These are phyloP conservation scores for Volvox carteri DNA, from an alignment of 163 green algal species.

Conservation along the genomic window DNA sequence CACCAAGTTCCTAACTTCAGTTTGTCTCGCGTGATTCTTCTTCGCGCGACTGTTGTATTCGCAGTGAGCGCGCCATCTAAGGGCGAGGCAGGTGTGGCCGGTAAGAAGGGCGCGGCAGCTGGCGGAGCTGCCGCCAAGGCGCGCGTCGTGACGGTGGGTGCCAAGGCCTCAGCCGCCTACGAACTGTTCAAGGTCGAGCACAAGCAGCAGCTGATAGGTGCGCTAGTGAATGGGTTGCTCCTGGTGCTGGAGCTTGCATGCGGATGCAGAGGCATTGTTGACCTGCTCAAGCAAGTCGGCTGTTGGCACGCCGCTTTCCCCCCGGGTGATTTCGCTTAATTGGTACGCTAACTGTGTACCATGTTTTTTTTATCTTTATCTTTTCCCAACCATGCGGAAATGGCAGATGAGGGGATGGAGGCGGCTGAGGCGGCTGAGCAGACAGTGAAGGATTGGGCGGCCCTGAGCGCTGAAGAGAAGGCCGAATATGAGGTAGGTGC, in stretches of 20 bases:
- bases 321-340: no score
- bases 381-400: no score
- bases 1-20: no score
- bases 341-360: no score
- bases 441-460: constrained; percentile 20
- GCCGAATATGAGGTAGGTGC: constrained; percentile 33
- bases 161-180: constrained; percentile 26
- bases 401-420: constrained; percentile 19
- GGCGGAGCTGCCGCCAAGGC: constrained; percentile 8
- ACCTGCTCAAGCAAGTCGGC: no score
- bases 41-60: no score
- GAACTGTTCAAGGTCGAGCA: constrained; percentile 14
- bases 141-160: not conserved
- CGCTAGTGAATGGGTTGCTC: not conserved
- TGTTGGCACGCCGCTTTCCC: no score
- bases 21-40: no score
- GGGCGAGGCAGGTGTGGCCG: not conserved
- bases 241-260: no score
- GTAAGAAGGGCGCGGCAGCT: not conserved
- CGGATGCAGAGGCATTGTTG: no score
- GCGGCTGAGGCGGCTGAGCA: constrained; percentile 2
- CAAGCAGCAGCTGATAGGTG: constrained; percentile 20
- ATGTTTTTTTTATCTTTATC: no score
- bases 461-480: constrained; percentile 9
- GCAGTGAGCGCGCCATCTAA: no score